Evolutionary conservation across 352 stramenopile species (phyloP).

Genomic region (Phytopythium kandeliae): DNA sequence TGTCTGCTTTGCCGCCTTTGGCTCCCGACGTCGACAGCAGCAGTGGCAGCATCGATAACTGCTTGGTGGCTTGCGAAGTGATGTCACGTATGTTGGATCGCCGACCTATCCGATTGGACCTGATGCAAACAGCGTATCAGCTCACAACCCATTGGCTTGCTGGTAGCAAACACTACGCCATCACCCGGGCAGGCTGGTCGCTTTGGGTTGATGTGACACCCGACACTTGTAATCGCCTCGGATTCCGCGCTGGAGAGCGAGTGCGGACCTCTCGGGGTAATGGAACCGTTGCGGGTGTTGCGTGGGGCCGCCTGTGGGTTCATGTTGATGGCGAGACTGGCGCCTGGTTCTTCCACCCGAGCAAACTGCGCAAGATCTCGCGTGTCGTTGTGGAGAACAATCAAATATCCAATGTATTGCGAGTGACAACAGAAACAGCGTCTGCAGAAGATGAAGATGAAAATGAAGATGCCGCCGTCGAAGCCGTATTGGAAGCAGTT

Average conservation of each 20-base stretch:
- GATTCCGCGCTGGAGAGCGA: conserved; percentile 47
- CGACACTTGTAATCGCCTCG: conserved; percentile 25
- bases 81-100: conserved; percentile 37
- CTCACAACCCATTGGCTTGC: conserved; percentile 54
- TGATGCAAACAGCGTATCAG: conserved; percentile 35
- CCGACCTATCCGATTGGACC: conserved; percentile 12
- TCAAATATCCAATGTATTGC: background rate
- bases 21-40: background rate
- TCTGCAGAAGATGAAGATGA: no score
- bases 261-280: conserved; percentile 75
- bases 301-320: conserved; percentile 63
- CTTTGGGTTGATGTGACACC: conserved; percentile 67
- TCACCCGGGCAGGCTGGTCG: conserved; percentile 48
- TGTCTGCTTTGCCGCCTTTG: background rate
- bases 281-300: conserved; percentile 59
- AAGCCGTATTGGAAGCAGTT: no score
- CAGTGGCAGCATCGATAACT: conserved; percentile 41
- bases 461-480: no score
- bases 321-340: conserved; percentile 72
- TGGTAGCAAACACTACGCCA: conserved; percentile 41
- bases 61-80: conserved; percentile 51
- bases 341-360: conserved; percentile 78
- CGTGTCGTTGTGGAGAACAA: background rate
- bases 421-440: background rate
- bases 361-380: conserved; percentile 27